Percentiles rank a stretch among this genome's conserved stretches.
Evolutionary conservation across 176 grass and related monocot genomes (phyloP).

Genomic region (Calamus simplicifolius): DNA sequence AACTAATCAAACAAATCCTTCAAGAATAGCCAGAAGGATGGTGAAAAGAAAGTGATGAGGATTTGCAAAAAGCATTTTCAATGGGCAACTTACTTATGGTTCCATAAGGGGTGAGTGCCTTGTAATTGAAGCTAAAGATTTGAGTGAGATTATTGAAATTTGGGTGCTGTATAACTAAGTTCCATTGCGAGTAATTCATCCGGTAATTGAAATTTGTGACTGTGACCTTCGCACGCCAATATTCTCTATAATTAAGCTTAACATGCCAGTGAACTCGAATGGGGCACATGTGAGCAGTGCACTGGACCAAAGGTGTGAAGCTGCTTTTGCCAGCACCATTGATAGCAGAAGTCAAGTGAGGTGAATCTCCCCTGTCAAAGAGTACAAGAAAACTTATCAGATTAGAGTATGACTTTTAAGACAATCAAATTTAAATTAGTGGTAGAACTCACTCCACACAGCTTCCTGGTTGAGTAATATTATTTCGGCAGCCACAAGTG

Average conservation of each 20-base stretch:
- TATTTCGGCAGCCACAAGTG: constrained; percentile 88
- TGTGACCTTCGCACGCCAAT: constrained; percentile 86
- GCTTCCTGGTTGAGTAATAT: constrained; percentile 52
- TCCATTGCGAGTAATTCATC: constrained; percentile 93
- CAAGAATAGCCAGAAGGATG: too few relatives aligned
- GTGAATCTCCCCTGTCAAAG: constrained; percentile 62
- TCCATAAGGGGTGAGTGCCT: constrained; percentile 74
- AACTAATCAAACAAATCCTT: too few relatives aligned
- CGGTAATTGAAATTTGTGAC: constrained; percentile 91
- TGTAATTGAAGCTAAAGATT: constrained; percentile 86
- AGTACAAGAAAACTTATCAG: constrained; percentile 15
- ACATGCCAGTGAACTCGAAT: constrained; percentile 92
- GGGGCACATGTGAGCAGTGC: constrained; percentile 91
- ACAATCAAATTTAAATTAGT: constrained; percentile 4
- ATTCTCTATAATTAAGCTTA: constrained; percentile 89
- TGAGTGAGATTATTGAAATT: constrained; percentile 79
- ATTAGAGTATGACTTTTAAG: background rate
- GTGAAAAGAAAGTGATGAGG: too few relatives aligned
- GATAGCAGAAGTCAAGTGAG: constrained; percentile 54
- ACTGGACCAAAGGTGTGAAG: constrained; percentile 65
- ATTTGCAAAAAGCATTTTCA: too few relatives aligned
- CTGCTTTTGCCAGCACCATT: constrained; percentile 60
- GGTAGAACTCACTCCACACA: constrained; percentile 75
- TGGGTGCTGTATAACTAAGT: constrained; percentile 72
- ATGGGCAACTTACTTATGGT: constrained; percentile 59